Conservation (phyloP, 2,329 filamentous ascomycete genomes). For the Curvularia sp. region DNA sequence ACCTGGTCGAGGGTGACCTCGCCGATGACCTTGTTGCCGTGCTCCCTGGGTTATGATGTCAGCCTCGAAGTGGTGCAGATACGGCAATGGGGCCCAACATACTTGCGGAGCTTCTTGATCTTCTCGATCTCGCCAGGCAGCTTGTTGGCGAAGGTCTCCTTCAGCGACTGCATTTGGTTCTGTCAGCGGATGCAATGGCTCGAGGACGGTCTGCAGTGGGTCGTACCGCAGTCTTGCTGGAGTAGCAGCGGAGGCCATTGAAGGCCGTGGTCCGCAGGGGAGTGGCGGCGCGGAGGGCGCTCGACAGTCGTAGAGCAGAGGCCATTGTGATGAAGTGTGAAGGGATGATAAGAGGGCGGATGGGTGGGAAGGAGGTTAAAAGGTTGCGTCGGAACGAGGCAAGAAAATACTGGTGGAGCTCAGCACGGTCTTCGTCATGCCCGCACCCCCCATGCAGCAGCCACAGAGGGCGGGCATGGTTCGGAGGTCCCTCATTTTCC, state of each 20-base stretch:
- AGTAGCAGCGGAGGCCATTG: conserved; percentile 88
- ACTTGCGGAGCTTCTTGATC: conserved; percentile 99
- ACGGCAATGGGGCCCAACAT: conserved; percentile 38
- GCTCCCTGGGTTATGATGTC: conserved; percentile 68
- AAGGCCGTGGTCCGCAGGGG: conserved; percentile 75
- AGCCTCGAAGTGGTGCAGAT: conserved; percentile 25
- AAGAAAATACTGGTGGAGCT: conserved; percentile 39
- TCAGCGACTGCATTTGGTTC: conserved; percentile 73
- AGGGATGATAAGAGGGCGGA: conserved; percentile 45
- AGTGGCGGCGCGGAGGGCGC: conserved; percentile 76
- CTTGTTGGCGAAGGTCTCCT: conserved; percentile 97
- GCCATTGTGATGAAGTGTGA: conserved; percentile 69
- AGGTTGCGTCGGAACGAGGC: conserved; percentile 28
- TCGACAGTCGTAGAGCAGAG: conserved; percentile 79
- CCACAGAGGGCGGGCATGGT: conserved; percentile 12
- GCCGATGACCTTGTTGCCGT: conserved; percentile 93
- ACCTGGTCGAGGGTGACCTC: conserved; percentile 99
- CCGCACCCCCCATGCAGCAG: conserved; percentile 4
- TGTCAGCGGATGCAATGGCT: conserved; percentile 36
- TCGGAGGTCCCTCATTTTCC: conserved; percentile 18
- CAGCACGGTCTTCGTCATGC: conserved; percentile 20
- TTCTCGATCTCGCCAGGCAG: conserved; percentile 97
- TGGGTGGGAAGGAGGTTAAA: conserved; percentile 38
- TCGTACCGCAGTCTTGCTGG: conserved; percentile 82
- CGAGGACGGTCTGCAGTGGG: conserved; percentile 9